Evolutionary conservation across 257 asterid genomes (phyloP), one percentile per base, ranked within the genome.

Genomic region (Sherardia arvensis): DNA sequence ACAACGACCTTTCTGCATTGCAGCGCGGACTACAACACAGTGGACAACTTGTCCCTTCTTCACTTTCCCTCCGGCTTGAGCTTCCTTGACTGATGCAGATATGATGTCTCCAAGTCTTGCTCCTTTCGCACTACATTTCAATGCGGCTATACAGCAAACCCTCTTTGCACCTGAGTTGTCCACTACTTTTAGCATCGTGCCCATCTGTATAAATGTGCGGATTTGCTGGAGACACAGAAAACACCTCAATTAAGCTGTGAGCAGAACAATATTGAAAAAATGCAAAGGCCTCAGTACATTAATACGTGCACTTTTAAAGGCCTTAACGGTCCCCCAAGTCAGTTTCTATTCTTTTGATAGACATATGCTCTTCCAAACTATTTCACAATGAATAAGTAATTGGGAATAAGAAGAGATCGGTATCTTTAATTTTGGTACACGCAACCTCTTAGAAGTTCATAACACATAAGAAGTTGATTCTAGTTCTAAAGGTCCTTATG

Each of bases 1-100:
- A 67, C 90, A 82, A 6, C 99, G 91, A 18, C 95, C 94, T 0
- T 81, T 77, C 59, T 74, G 95, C 97, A 93, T 90, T 4, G 99
- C 97, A 63, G 95, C 97, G 64, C 95, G 94, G 26, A 93, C 95
- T 2, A 90, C 99, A 36, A 93, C 95, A 15, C 94, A 97, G 45
- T 86, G 79, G 63, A 66, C 78, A 14, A 90, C 94, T 6, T 87
- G 91, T 17, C 99, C 99, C 72, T 87, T 93, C 80, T 90, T 87
- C 74, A 89, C 97, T 74, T 93, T 85, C 51, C 99, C 99, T 8
- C 91, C 96, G 55, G 81, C 81, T 7, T 84, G 91, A 2, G 99
- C 97, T 75, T 89, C 96, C 78, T 85, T 93, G 14, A 90, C 97
- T 0, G 99, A 93, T 25, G 91, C 95, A 15, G 90, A 88, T 28